These are phyloP conservation scores for Flaveria robusta DNA, from an alignment of 129 eudicot species.

Conservation along the genomic window DNA sequence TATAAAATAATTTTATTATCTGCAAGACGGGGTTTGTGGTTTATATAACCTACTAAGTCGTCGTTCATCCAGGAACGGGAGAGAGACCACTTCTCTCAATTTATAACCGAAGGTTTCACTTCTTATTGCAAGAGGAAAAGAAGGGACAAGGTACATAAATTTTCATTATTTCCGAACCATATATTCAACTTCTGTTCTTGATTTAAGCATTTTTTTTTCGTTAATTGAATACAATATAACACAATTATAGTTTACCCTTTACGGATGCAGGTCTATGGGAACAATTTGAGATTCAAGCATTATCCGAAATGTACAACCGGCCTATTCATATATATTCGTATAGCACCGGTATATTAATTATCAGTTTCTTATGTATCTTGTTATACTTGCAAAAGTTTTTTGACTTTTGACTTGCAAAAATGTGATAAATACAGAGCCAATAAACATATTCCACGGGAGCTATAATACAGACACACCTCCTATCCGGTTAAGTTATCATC, in stretches of 20 bases:
- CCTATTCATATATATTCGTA: slow-evolving; percentile 97
- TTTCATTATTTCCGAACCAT: background rate
- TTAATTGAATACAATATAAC: background rate
- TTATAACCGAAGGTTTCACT: slow-evolving; percentile 92
- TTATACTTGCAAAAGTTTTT: background rate
- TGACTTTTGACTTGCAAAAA: background rate
- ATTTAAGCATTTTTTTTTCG: slow-evolving; percentile 1
- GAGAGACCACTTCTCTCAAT: slow-evolving; percentile 98
- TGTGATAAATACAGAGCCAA: slow-evolving; percentile 63
- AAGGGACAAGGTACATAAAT: slow-evolving; percentile 74
- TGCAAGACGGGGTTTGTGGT: background rate
- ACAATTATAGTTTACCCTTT: background rate
- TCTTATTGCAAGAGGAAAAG: slow-evolving; percentile 98
- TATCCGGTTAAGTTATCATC: slow-evolving; percentile 86
- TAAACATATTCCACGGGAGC: slow-evolving; percentile 92
- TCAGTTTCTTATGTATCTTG: background rate
- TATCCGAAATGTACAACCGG: slow-evolving; percentile 97
- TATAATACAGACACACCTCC: slow-evolving; percentile 88
- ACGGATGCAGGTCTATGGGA: slow-evolving; percentile 78
- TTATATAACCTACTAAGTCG: slow-evolving; percentile 4
- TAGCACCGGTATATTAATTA: slow-evolving; percentile 61
- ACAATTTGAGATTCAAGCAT: slow-evolving; percentile 92
- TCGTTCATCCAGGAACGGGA: slow-evolving; percentile 74
- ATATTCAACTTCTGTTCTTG: background rate
- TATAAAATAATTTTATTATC: background rate